A percentile compares a stretch with the other conserved stretches of the same genome.
These are phyloP conservation scores for Myriangium duriaei DNA, from an alignment of 2,329 filamentous ascomycete species.

Conservation along the genomic window DNA sequence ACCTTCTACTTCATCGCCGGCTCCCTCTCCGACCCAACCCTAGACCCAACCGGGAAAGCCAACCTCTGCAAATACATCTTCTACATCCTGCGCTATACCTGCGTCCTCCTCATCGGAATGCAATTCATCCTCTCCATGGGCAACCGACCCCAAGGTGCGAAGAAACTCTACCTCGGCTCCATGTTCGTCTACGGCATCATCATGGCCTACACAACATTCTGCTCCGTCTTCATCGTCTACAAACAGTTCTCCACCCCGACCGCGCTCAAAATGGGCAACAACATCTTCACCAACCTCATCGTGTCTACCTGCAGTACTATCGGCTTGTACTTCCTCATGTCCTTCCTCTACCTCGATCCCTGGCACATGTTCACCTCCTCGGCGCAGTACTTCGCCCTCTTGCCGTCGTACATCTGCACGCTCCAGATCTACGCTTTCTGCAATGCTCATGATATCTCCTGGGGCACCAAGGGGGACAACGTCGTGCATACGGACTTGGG, in stretches of 20 bases:
- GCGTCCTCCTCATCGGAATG: slow-evolving; percentile 75
- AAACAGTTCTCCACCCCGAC: slow-evolving; percentile 47
- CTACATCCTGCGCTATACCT: slow-evolving; percentile 69
- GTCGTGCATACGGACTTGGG: slow-evolving; percentile 86
- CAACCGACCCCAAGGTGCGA: slow-evolving; percentile 88
- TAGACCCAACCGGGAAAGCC: slow-evolving; percentile 81
- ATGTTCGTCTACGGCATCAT: slow-evolving; percentile 89
- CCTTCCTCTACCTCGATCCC: slow-evolving; percentile 88
- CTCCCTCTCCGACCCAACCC: slow-evolving; percentile 61
- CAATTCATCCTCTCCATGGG: slow-evolving; percentile 96
- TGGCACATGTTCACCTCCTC: slow-evolving; percentile 98
- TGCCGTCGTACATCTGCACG: slow-evolving; percentile 91
- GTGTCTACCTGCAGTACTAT: slow-evolving; percentile 80
- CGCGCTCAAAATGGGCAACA: slow-evolving; percentile 57
- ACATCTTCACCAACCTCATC: slow-evolving; percentile 89
- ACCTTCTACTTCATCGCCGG: slow-evolving; percentile 98
- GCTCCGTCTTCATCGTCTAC: slow-evolving; percentile 76
- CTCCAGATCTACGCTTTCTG: slow-evolving; percentile 98
- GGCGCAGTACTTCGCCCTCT: slow-evolving; percentile 79
- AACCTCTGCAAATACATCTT: slow-evolving; percentile 77
- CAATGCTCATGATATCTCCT: slow-evolving; percentile 97
- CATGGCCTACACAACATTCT: slow-evolving; percentile 92
- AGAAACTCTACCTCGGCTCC: slow-evolving; percentile 73
- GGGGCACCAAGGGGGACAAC: slow-evolving; percentile 98
- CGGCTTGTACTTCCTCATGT: slow-evolving; percentile 92